Evolutionary conservation across 768 basidiomycete species (phyloP).

Genomic region (Artomyces pyxidatus): DNA sequence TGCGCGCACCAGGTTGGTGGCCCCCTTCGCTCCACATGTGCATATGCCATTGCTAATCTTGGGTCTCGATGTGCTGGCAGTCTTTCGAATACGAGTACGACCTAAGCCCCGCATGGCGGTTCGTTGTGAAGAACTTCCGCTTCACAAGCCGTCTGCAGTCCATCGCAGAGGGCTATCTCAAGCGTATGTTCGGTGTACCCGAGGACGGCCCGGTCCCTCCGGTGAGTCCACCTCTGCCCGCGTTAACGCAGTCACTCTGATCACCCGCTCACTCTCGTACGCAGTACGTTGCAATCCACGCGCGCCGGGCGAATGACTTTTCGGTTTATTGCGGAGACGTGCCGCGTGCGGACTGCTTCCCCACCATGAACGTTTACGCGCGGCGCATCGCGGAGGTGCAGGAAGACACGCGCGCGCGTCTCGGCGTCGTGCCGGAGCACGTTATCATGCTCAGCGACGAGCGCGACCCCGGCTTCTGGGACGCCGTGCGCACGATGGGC

Average conservation of each 20-base stretch:
- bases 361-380: slow-evolving; percentile 25
- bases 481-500: slow-evolving; percentile 25
- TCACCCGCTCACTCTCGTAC: neutral
- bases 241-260: neutral
- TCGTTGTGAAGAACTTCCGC: slow-evolving; percentile 25
- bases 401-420: slow-evolving; percentile 24
- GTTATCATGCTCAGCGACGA: slow-evolving; percentile 40
- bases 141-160: slow-evolving; percentile 25
- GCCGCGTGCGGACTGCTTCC: slow-evolving; percentile 29
- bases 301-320: slow-evolving; percentile 10
- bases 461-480: slow-evolving; percentile 31
- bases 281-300: slow-evolving; percentile 12
- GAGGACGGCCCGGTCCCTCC: slow-evolving; percentile 23
- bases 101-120: slow-evolving; percentile 28
- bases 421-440: slow-evolving; percentile 24
- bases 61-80: slow-evolving; percentile 19
- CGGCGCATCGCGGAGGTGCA: slow-evolving; percentile 26
- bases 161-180: slow-evolving; percentile 24
- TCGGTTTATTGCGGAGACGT: slow-evolving; percentile 24
- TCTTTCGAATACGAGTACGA: slow-evolving; percentile 23
- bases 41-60: neutral
- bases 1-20: slow-evolving; percentile 23
- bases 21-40: neutral
- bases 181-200: slow-evolving; percentile 20
- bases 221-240: slow-evolving; percentile 16